These are phyloP conservation scores for Solanum dulcamara DNA, from an alignment of 257 asterid species.

Conservation along the genomic window DNA sequence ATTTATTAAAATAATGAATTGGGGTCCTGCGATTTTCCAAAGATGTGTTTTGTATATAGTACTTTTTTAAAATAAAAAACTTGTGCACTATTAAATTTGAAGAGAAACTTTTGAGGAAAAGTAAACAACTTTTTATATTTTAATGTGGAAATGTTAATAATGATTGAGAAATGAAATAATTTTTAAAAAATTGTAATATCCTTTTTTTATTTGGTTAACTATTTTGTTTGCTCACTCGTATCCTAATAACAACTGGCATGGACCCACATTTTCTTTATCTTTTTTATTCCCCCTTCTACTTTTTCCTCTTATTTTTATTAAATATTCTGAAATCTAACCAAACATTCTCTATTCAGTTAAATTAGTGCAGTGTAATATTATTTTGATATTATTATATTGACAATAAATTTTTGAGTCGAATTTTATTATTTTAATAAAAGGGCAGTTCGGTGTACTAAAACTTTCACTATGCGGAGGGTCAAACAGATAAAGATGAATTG, in stretches of 20 bases:
- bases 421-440: no score
- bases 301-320: not conserved
- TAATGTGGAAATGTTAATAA: not conserved
- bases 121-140: not conserved
- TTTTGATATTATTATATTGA: not conserved
- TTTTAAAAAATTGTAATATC: not conserved
- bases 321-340: not conserved
- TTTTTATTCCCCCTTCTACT: not conserved
- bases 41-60: not conserved
- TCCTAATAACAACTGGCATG: not conserved
- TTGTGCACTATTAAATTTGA: not conserved
- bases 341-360: not conserved
- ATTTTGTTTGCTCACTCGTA: not conserved
- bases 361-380: not conserved
- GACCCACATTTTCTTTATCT: not conserved
- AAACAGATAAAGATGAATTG: not conserved
- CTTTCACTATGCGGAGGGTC: no score
- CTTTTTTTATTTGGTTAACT: not conserved
- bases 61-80: no score
- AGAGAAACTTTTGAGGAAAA: not conserved
- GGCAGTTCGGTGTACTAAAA: no score
- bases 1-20: not conserved
- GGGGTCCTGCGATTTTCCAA: not conserved
- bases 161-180: not conserved
- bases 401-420: no score